A percentile compares a stretch with the other conserved stretches of the same genome.
These are phyloP conservation scores for Glomus cerebriforme DNA, from an alignment of 192 early-diverging fungal species.

Conservation along the genomic window DNA sequence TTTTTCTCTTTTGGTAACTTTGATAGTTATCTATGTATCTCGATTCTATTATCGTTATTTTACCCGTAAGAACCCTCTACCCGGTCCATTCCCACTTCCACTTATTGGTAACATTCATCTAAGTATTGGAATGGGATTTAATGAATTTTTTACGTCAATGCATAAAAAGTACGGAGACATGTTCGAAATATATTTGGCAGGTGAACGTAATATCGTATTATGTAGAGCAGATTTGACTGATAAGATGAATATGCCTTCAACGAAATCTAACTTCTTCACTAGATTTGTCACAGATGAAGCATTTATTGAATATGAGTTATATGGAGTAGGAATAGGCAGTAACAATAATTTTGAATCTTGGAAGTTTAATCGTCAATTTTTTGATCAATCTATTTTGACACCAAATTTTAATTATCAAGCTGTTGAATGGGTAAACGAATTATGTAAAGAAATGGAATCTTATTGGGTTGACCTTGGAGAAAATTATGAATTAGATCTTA, in stretches of 20 bases:
- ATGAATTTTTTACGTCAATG: too few species aligned
- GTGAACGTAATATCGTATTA: not conserved
- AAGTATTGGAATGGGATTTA: too few species aligned
- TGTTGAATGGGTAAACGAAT: not conserved
- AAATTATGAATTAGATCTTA: not conserved
- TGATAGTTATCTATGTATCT: too few species aligned
- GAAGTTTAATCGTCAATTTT: conserved; percentile 1
- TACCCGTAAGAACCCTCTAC: not conserved
- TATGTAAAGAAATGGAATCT: not conserved
- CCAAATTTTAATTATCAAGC: not conserved
- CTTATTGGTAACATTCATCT: too few species aligned
- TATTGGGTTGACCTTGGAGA: not conserved
- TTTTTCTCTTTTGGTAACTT: too few species aligned
- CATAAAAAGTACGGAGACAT: not conserved
- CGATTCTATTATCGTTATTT: not conserved
- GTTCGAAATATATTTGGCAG: not conserved
- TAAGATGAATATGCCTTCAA: not conserved
- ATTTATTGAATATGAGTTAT: not conserved
- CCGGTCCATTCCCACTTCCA: not conserved
- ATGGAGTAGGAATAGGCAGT: not conserved
- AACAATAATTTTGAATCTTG: not conserved
- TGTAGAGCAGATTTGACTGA: not conserved
- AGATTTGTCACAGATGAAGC: not conserved
- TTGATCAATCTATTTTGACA: not conserved
- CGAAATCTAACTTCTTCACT: not conserved